Base-by-base conservation (phyloP, 2,329 filamentous ascomycete species). In the Trichoderma koningiopsis region DNA sequence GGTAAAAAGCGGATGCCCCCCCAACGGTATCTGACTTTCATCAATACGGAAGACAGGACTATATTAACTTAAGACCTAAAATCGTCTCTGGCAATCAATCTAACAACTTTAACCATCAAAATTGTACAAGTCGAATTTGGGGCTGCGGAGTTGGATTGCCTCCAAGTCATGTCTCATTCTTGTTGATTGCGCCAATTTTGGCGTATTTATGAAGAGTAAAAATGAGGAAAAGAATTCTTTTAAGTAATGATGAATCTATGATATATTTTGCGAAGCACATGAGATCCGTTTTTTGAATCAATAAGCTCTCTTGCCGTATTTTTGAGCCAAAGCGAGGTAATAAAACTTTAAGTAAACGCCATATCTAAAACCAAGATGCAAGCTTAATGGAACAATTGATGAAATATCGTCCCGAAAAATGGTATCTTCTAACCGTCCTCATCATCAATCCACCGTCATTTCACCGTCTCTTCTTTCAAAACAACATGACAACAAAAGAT, bases 291-390 rank as follows among this genome's bases (percentile, higher is more conserved):
- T 53, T 24, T 49, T 10, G 6, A 43, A 43, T 29, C 33, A 64
- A 29, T 31, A 16, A 40, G 22, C 29, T 33, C 27, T 52, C n/a
- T 14, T 29, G 33, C 27, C n/a, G 16, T 33, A 31, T 27, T 22
- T 14, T 8, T 27, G n/a, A 37, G 47, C 24, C 29, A 55, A 4
- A n/a, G 16, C 7, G 16, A 24, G 33, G 7, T 29, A 24, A 31
- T 16, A 52, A 29, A 33, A 37, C 47, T 10, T n/a, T 1, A 43
- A 68, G 37, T n/a, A 37, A 70, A 68, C 67, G 55, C 55, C 68
- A 33, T 53, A 43, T 69, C 40, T 52, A 55, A 56, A 49, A 29
- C 65, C 40, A 67, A 63, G 70, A 75, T 55, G 71, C 69, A 37
- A 55, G 61, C 27, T 27, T 40, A 31, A n/a, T 43, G n/a, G 55